Percentiles rank a stretch among this genome's conserved stretches.
Conservation (phyloP, 2,329 filamentous ascomycete species). For the Aspergillus aculeatinus region DNA sequence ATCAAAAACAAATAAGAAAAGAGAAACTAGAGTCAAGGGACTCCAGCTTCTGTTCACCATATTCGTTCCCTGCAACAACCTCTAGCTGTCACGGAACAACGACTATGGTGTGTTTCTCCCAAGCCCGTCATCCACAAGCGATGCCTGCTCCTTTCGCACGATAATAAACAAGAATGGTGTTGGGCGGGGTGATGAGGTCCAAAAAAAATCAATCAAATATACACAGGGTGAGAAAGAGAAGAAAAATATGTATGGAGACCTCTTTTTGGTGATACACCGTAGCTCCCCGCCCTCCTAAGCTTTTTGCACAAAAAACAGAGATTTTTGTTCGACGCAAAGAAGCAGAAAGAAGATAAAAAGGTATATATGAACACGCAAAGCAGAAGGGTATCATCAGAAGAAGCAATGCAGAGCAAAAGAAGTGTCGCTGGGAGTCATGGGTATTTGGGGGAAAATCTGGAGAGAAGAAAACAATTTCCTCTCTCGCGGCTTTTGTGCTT, state of each 20-base stretch:
- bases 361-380: constrained; percentile 17
- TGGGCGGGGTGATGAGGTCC: not conserved
- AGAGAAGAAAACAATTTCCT: not conserved
- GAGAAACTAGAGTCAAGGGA: not conserved
- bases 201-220: constrained; percentile 6
- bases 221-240: constrained; percentile 9
- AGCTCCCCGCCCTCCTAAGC: not conserved
- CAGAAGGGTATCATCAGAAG: constrained; percentile 27
- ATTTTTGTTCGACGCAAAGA: not conserved
- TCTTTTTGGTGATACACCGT: constrained; percentile 4
- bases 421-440: constrained; percentile 5
- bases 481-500: constrained; percentile 4
- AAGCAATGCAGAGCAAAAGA: constrained; percentile 12
- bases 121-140: not conserved
- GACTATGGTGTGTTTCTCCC: constrained; percentile 4
- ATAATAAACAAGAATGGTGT: not conserved
- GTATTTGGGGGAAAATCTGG: not conserved
- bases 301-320: not conserved
- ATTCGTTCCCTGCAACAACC: not conserved
- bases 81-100: constrained; percentile 1
- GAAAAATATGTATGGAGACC: not conserved
- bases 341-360: constrained; percentile 17
- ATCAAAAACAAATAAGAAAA: constrained; percentile 2
- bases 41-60: not conserved
- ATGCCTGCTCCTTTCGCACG: constrained; percentile 10